A percentile compares a stretch with the other conserved stretches of the same genome.
phyloP scores from a whole-genome alignment of 768 basidiomycete species.

The Agaricus sinodeliciosus region DNA sequence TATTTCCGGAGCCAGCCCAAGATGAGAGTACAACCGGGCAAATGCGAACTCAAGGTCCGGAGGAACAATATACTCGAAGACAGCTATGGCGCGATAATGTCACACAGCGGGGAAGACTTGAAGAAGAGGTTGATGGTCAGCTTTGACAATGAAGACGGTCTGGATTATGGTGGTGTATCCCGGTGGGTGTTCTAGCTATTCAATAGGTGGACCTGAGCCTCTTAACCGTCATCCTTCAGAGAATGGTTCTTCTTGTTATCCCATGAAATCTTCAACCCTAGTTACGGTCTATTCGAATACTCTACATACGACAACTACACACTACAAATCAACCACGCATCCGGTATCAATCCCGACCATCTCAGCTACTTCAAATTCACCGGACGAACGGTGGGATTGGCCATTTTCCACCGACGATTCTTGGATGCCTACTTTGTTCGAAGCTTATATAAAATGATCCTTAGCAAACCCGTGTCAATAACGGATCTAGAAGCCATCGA shows the following conservation, averaged over 20 bases:
- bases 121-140: constrained; percentile 66
- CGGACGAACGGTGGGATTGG: constrained; percentile 66
- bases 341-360: constrained; percentile 71
- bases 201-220: constrained; percentile 8
- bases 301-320: constrained; percentile 78
- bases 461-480: constrained; percentile 52
- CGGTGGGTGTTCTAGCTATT: constrained; percentile 33
- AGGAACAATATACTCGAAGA: constrained; percentile 82
- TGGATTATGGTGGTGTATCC: constrained; percentile 75
- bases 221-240: constrained; percentile 25
- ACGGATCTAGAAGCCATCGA: constrained; percentile 67
- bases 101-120: constrained; percentile 61
- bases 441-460: constrained; percentile 76
- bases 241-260: constrained; percentile 87
- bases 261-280: constrained; percentile 78
- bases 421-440: constrained; percentile 76
- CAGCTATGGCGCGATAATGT: constrained; percentile 82
- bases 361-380: constrained; percentile 80
- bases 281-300: constrained; percentile 78
- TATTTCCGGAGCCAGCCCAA: constrained; percentile 91
- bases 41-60: constrained; percentile 82
- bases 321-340: constrained; percentile 72
- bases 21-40: constrained; percentile 69
- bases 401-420: constrained; percentile 73
- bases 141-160: constrained; percentile 75